Base-by-base conservation (phyloP, 2,329 filamentous ascomycete genomes). In the Botrytis tulipae region DNA sequence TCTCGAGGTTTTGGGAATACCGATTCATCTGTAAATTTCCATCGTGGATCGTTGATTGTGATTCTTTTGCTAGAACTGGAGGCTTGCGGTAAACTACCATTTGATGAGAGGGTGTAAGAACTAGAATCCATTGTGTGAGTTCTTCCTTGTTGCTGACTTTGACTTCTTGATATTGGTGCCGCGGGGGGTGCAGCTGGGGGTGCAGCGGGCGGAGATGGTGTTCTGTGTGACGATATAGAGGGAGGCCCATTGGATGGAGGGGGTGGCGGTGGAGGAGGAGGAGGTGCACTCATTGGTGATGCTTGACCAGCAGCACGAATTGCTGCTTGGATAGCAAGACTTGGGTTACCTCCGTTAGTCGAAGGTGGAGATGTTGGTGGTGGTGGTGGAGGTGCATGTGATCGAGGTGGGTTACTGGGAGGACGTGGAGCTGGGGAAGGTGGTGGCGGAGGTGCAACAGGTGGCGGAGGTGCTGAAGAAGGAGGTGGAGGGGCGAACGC, bases 1-100 rank as follows among this genome's bases (percentile, higher is more conserved):
- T 92, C 90, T 79, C 95, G 87, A 35, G 95, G 95, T 78, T 94
- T 95, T 0, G 96, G 95, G 65, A 98, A 86, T 78, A 93, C 87
- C 51, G 87, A 88, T 78, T 98, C 95, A 65, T 91, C 89, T 78
- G 95, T 92, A 80, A 98, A 99, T 76, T 91, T 92, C 90, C 94
- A 99, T 77, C 95, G 87, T 71, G 86, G 82, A 82, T 98, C 96
- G 75, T 94, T 88, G 68, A 97, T 90, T 18, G 88, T 83, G 73
- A 90, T 83, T 32, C 85, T 85, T 57, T 77, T 81, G 79, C 65
- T 82, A 59, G 83, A 84, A 74, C 84, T 87, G 2, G 86, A 84
- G 35, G 83, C 85, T 76, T 86, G 87, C 44, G 82, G 82, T 78
- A 77, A 67, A 40, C 80, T 83, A 62, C 91, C 91, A 79, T 93